Conservation (phyloP, 495 filamentous ascomycete species). For the Arthonia radiata region DNA sequence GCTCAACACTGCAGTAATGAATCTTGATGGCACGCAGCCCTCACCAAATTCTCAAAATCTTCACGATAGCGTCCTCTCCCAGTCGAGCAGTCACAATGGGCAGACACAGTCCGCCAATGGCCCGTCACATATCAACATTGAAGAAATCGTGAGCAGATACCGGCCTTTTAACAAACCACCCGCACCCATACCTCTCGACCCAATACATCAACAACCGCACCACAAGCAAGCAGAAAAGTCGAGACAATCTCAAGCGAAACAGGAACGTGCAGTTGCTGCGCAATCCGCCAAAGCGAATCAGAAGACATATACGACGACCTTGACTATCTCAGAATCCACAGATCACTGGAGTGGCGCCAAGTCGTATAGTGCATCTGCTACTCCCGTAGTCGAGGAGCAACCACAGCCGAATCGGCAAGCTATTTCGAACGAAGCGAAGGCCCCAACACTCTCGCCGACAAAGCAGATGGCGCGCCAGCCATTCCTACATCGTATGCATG, state of each 20-base stretch:
- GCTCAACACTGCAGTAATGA: too few relatives aligned
- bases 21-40: too few relatives aligned
- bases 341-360: conserved; percentile 41
- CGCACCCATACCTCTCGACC: too few relatives aligned
- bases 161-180: conserved; percentile 61
- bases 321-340: conserved; percentile 64
- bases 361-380: conserved; percentile 20
- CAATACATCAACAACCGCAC: too few relatives aligned
- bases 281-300: too few relatives aligned
- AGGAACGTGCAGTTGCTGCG: too few relatives aligned
- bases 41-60: too few relatives aligned
- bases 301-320: conserved; percentile 49
- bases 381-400: conserved; percentile 11
- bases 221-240: too few relatives aligned
- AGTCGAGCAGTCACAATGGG: too few relatives aligned
- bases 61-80: too few relatives aligned
- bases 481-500: conserved; percentile 13
- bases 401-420: conserved; percentile 2
- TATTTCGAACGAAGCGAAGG: conserved; percentile 1
- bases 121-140: conserved; percentile 22
- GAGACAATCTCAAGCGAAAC: too few relatives aligned
- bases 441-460: conserved; percentile 9
- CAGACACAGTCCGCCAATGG: too few relatives aligned
- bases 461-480: conserved; percentile 9
- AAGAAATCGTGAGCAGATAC: conserved; percentile 32